Base-by-base conservation (phyloP, 805 yeast genomes). In the Myxozyma udenii region DNA sequence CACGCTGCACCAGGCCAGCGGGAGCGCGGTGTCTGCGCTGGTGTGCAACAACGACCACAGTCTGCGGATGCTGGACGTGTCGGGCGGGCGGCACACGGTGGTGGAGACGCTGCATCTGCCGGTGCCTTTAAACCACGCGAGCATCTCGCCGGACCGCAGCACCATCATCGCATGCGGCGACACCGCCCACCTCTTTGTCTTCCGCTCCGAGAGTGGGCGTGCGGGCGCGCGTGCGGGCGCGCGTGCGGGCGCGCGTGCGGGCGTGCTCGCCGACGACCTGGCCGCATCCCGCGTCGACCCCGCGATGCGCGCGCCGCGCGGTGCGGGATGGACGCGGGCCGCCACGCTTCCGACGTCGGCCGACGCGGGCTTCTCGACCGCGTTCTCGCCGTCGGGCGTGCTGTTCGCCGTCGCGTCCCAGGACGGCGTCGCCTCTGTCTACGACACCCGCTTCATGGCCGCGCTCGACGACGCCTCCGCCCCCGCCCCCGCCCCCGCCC, bases 11-110 rank as follows among this genome's bases (percentile, higher is more conserved):
- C 55, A 66, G 12, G 52, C 67, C 3, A 41, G 58, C 22, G 7
- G 18, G 47, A 14, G n/a, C 30, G 66, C 71, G 9, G 73, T 74
- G 64, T 72, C 74, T 41, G 78, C 90, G 0, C 77, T 79, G 54
- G 79, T 87, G 21, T 89, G 96, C 68, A 90, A 89, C 66, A 90
- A 90, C 66, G 98, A 90, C 66, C 78, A 80, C 39, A 73, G 78
- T 47, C 70, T 89, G 45, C 87, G 89, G 63, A 71, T 76, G 46
- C 74, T 87, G 49, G 84, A 83, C 58, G 73, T 88, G 6, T 64
- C 68, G 37, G 76, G 74, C 53, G 67, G 78, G 4, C 76, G 77
- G 9, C 70, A 78, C 14, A 71, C 74, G 11, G 64, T 78, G 36
- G 60, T 71, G 43, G 70, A 70, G 60, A 69, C 76, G 41, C 62